Evolutionary conservation across 306 rosid species (phyloP), one percentile per base, ranked within the genome.

Genomic region (Parietaria judaica): DNA sequence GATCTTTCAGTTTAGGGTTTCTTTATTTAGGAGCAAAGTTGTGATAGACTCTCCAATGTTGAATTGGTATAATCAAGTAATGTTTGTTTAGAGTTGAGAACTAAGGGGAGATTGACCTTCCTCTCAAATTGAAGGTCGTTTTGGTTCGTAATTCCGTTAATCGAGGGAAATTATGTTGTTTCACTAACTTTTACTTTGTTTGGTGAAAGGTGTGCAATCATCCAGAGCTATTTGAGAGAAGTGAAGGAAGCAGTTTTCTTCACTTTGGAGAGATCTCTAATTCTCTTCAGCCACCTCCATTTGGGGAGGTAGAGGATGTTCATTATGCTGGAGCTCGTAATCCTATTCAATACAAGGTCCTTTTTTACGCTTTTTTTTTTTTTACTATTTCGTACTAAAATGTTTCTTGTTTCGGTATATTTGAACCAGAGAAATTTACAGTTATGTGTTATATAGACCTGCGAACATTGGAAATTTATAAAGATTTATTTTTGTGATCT

Each of bases 141-240:
- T 23, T 23, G 31, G 31, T 23, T 23, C 2, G 31, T 23, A 23
- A 23, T 2, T 23, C 31, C 31, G 31, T 23, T n/a, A n/a, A n/a
- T 39, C 5, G 44, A 4, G 44, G 4, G 44, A 39, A 39, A 39
- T 39, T 7, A 39, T 7, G 4, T 39, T 3, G 44, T 39, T 44
- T 10, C 36, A 48, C 36, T 64, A 37, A 12, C 8, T 52, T 36
- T 11, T 36, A 53, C 58, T 60, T 72, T 70, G 14, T 37, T 66
- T 66, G 49, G 56, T 82, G 82, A 39, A 70, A 92, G 99, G 99
- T 92, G 16, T 92, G 99, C 85, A 92, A 92, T 76, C 99, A 92
- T 78, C 99, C 99, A 15, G 99, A 92, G 72, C 76, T 88, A 84
- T 92, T 92, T 43, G 99, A 92, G 72, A 92, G 99, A 76, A 86